phyloP scores from a whole-genome alignment of 2,329 filamentous ascomycete species.

The Bipolaris bicolor region DNA sequence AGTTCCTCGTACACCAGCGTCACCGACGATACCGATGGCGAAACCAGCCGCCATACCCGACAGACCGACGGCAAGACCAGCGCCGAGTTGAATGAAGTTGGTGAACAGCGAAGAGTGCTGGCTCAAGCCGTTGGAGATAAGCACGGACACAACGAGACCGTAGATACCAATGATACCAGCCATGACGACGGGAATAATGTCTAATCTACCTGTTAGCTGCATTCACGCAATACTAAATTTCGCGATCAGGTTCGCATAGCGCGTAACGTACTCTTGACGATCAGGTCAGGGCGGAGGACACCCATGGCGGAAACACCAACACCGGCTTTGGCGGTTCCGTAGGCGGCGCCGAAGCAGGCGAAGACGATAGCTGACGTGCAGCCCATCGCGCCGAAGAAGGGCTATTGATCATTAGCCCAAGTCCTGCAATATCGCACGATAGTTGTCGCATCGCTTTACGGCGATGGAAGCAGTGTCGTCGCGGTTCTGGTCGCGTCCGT shows the following conservation, averaged over 20 bases:
- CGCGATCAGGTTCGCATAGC: background rate
- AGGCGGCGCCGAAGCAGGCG: slow-evolving; percentile 94
- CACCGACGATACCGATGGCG: slow-evolving; percentile 66
- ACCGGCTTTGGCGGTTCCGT: slow-evolving; percentile 98
- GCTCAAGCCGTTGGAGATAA: slow-evolving; percentile 60
- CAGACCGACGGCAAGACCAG: slow-evolving; percentile 68
- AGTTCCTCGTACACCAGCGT: slow-evolving; percentile 85
- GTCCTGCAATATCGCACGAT: slow-evolving; percentile 6
- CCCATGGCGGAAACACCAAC: slow-evolving; percentile 98
- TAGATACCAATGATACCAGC: slow-evolving; percentile 99
- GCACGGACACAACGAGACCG: slow-evolving; percentile 60
- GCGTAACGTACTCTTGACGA: slow-evolving; percentile 89
- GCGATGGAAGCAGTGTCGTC: slow-evolving; percentile 18
- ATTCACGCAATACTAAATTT: background rate
- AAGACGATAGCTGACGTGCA: slow-evolving; percentile 95
- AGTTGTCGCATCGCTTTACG: slow-evolving; percentile 16
- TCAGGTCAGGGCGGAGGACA: slow-evolving; percentile 95
- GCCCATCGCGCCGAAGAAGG: slow-evolving; percentile 98
- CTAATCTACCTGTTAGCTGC: slow-evolving; percentile 56
- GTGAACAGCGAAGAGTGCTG: slow-evolving; percentile 57
- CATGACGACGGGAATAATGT: slow-evolving; percentile 99
- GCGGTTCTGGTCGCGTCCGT: slow-evolving; percentile 28
- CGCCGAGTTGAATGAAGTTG: slow-evolving; percentile 61
- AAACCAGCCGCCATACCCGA: slow-evolving; percentile 94
- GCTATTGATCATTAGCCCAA: slow-evolving; percentile 54